Conservation (phyloP, 441 rosid genomes). For the Populus hybrid region DNA sequence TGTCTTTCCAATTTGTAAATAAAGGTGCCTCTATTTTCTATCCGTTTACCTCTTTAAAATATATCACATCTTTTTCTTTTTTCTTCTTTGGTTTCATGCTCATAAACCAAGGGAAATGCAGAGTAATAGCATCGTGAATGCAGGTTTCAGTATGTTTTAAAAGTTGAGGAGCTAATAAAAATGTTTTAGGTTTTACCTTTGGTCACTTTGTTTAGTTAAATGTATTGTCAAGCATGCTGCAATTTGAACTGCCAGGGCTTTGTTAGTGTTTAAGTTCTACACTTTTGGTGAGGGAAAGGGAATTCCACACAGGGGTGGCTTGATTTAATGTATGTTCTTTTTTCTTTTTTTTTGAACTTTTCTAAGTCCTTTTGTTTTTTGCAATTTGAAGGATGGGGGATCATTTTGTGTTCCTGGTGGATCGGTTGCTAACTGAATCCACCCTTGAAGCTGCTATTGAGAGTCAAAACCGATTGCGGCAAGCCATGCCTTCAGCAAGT, state of each 20-base stretch:
- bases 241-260: conserved; percentile 6
- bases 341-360: background rate
- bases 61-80: background rate
- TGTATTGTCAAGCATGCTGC: background rate
- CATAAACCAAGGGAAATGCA: conserved; percentile 6
- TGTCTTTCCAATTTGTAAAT: conserved; percentile 15
- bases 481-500: conserved; percentile 21
- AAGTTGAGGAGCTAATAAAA: background rate
- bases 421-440: conserved; percentile 46
- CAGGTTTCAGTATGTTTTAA: background rate
- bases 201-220: background rate
- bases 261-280: background rate
- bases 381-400: conserved; percentile 56
- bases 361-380: background rate
- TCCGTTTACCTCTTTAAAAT: conserved; percentile 14
- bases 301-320: conserved; percentile 2
- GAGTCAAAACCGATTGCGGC: conserved; percentile 20
- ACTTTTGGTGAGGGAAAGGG: background rate
- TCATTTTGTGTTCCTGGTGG: conserved; percentile 62
- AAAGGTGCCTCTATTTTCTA: conserved; percentile 9
- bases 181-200: background rate
- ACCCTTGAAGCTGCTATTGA: conserved; percentile 45
- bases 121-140: background rate
- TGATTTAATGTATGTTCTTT: conserved; percentile 5
- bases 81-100: background rate